A percentile compares a stretch with the other conserved stretches of the same genome.
Evolutionary conservation across 345 rosid species (phyloP).

Genomic region (Camelina neglecta): DNA sequence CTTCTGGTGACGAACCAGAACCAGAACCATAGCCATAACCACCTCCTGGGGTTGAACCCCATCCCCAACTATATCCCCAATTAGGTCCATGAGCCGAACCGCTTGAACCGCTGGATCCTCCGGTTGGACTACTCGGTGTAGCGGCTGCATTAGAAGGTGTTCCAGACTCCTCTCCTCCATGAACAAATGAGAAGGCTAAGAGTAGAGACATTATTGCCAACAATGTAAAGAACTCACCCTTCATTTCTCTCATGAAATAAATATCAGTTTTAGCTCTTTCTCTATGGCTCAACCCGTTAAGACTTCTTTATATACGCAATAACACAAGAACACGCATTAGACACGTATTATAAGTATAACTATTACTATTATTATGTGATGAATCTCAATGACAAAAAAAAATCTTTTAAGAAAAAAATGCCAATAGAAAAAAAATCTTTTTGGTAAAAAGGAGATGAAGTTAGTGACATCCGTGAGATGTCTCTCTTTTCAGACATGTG

Average conservation of each 20-base stretch:
- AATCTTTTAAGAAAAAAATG: neutral
- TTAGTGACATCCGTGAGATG: constrained; percentile 41
- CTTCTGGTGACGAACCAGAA: constrained; percentile 70
- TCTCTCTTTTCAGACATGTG: constrained; percentile 38
- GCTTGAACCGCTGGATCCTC: constrained; percentile 22
- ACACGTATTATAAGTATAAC: constrained; percentile 30
- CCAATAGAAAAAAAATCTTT: neutral
- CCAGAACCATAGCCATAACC: constrained; percentile 95
- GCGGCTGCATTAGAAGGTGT: constrained; percentile 2
- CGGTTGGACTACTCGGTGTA: constrained; percentile 35
- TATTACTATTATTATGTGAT: constrained; percentile 26
- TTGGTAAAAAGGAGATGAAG: constrained; percentile 13
- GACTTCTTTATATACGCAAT: constrained; percentile 41
- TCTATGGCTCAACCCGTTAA: constrained; percentile 20
- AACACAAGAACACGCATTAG: constrained; percentile 30
- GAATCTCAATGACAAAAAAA: constrained; percentile 8
- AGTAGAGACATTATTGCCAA: constrained; percentile 22
- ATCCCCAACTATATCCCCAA: constrained; percentile 83
- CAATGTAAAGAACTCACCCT: constrained; percentile 30
- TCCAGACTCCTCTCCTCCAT: constrained; percentile 39
- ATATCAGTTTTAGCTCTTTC: constrained; percentile 1
- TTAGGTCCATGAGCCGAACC: constrained; percentile 78
- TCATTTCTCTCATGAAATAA: constrained; percentile 31
- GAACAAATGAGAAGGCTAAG: constrained; percentile 33
- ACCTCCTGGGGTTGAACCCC: constrained; percentile 78